Conservation (phyloP, 169 alveolate species). For the Plasmodium yoelii region DNA sequence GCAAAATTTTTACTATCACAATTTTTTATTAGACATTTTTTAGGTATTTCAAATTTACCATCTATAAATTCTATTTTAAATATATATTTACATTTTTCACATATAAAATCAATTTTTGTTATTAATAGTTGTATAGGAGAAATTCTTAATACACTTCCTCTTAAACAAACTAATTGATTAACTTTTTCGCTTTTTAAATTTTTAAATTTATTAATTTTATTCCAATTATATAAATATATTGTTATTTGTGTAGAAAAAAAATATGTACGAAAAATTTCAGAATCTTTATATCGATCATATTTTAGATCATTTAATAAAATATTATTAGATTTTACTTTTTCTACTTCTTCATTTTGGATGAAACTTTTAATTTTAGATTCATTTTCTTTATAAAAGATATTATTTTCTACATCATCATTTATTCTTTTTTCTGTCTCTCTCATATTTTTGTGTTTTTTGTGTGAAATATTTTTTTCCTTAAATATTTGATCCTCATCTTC, state of each 20-base stretch:
- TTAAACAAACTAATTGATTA: conserved; percentile 47
- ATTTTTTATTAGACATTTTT: conserved; percentile 13
- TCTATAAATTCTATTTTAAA: conserved; percentile 47
- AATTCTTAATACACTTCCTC: conserved; percentile 73
- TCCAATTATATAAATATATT: conserved; percentile 68
- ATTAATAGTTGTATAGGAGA: conserved; percentile 66
- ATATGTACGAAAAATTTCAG: conserved; percentile 32
- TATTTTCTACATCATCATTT: neutral
- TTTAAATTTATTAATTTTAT: conserved; percentile 61
- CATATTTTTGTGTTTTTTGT: neutral
- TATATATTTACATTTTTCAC: conserved; percentile 59
- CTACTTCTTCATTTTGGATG: conserved; percentile 36
- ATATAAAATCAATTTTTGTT: conserved; percentile 45
- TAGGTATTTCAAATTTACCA: conserved; percentile 68
- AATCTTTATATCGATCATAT: conserved; percentile 39
- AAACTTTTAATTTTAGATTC: neutral
- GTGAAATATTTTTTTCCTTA: neutral
- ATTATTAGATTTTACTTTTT: conserved; percentile 3
- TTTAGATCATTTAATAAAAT: conserved; percentile 26
- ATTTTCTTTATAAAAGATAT: neutral
- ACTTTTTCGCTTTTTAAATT: conserved; percentile 61
- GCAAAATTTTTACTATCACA: conserved; percentile 39
- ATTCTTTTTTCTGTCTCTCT: neutral
- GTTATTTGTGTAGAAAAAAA: conserved; percentile 40
- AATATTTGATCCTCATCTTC: neutral